A percentile compares a stretch with the other conserved stretches of the same genome.
phyloP scores from a whole-genome alignment of 805 yeast species.

The Kurtzmaniella fragi region DNA sequence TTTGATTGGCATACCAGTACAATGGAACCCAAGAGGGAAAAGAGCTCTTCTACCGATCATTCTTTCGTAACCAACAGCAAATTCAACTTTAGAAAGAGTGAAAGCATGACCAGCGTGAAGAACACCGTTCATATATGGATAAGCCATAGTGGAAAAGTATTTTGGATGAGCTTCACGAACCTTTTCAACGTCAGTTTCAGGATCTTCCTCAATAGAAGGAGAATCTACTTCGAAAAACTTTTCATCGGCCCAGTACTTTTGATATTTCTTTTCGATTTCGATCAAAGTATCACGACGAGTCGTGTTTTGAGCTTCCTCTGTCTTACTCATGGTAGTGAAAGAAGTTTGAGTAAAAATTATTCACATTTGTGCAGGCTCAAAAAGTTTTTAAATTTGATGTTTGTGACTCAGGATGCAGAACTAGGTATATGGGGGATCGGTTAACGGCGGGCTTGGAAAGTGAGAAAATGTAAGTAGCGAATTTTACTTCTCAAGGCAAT shows the following conservation, averaged over 20 bases:
- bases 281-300: conserved; percentile 92
- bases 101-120: conserved; percentile 97
- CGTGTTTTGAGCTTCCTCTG: conserved; percentile 55
- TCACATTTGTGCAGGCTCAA: conserved; percentile 1
- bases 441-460: no score
- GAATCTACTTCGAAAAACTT: conserved; percentile 85
- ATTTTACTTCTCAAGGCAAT: no score
- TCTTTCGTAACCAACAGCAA: conserved; percentile 88
- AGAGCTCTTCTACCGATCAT: conserved; percentile 89
- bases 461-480: no score
- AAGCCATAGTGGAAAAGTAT: conserved; percentile 90
- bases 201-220: conserved; percentile 63
- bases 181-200: conserved; percentile 50
- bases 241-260: conserved; percentile 81
- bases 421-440: no score
- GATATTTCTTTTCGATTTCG: conserved; percentile 84
- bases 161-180: conserved; percentile 79
- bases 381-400: background rate
- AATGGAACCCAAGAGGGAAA: conserved; percentile 96
- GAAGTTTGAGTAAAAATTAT: background rate
- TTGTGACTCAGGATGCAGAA: background rate
- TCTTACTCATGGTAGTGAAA: conserved; percentile 29
- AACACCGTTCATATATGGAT: conserved; percentile 98
- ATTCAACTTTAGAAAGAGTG: conserved; percentile 91
- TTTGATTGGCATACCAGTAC: conserved; percentile 98